These are phyloP conservation scores for Gynochthodes officinalis DNA, from an alignment of 257 asterid species.

Conservation along the genomic window DNA sequence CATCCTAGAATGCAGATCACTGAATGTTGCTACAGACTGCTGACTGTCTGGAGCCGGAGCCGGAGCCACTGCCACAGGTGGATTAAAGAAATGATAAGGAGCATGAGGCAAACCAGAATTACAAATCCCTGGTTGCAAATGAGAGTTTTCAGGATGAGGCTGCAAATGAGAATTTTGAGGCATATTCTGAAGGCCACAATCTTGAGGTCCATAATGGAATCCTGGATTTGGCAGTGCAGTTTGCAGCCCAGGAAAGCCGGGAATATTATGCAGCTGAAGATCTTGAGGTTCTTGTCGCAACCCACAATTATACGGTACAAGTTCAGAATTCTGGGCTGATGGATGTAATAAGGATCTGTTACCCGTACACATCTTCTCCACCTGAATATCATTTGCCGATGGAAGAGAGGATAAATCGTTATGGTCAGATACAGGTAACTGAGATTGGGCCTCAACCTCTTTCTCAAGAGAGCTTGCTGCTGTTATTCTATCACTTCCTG, in stretches of 20 bases:
- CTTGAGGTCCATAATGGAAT: slow-evolving; percentile 18
- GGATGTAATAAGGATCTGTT: slow-evolving; percentile 28
- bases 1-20: slow-evolving; percentile 31
- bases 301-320: slow-evolving; percentile 30
- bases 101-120: slow-evolving; percentile 35
- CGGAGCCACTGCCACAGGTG: slow-evolving; percentile 32
- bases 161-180: slow-evolving; percentile 34
- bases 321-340: slow-evolving; percentile 28
- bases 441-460: slow-evolving; percentile 23
- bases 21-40: slow-evolving; percentile 29
- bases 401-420: slow-evolving; percentile 31
- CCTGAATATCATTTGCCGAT: slow-evolving; percentile 30
- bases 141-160: slow-evolving; percentile 31
- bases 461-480: slow-evolving; percentile 26
- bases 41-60: slow-evolving; percentile 30
- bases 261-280: slow-evolving; percentile 23
- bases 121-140: slow-evolving; percentile 25
- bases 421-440: slow-evolving; percentile 30
- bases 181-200: slow-evolving; percentile 20
- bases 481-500: slow-evolving; percentile 21
- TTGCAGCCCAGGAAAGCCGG: slow-evolving; percentile 27
- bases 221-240: slow-evolving; percentile 28
- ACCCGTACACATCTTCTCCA: slow-evolving; percentile 10
- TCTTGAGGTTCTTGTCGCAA: slow-evolving; percentile 20
- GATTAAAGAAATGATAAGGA: slow-evolving; percentile 30